phyloP scores from a whole-genome alignment of 148 eudicot genomes.

The Arbutus unedo region DNA sequence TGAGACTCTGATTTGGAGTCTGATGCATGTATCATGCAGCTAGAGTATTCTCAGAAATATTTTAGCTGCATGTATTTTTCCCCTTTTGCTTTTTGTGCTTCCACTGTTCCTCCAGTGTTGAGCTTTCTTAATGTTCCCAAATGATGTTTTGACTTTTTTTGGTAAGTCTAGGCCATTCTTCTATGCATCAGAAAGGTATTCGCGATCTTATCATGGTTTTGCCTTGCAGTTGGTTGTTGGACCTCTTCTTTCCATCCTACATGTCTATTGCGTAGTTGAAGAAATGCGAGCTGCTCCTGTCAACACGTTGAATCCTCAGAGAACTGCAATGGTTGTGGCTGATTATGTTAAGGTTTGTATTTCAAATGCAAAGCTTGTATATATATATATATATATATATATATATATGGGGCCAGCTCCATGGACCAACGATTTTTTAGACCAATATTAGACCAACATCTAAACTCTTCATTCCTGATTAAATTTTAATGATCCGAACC shows the following conservation, averaged over 20 bases:
- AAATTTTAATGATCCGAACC: too few species aligned
- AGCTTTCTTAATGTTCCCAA: neutral
- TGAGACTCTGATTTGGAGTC: neutral
- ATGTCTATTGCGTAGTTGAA: constrained; percentile 74
- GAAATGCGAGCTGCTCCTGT: constrained; percentile 97
- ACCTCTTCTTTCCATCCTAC: constrained; percentile 71
- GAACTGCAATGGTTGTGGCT: constrained; percentile 89
- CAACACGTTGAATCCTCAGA: constrained; percentile 87
- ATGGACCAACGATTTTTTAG: too few species aligned
- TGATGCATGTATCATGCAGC: neutral
- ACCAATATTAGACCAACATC: too few species aligned
- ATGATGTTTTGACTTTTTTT: neutral
- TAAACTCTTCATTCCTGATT: too few species aligned
- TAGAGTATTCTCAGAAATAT: neutral
- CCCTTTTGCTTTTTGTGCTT: neutral
- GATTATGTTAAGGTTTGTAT: constrained; percentile 71
- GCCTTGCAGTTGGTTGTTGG: constrained; percentile 71
- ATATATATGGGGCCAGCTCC: too few species aligned
- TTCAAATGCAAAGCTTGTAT: neutral
- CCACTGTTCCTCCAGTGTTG: neutral
- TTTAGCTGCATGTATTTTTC: neutral
- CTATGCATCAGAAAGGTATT: neutral
- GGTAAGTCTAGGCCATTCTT: neutral
- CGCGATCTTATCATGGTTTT: constrained; percentile 3
- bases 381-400: too few species aligned